Evolutionary conservation across 371 early-diverging fungal species (phyloP).

Genomic region (Apophysomyces elegans): DNA sequence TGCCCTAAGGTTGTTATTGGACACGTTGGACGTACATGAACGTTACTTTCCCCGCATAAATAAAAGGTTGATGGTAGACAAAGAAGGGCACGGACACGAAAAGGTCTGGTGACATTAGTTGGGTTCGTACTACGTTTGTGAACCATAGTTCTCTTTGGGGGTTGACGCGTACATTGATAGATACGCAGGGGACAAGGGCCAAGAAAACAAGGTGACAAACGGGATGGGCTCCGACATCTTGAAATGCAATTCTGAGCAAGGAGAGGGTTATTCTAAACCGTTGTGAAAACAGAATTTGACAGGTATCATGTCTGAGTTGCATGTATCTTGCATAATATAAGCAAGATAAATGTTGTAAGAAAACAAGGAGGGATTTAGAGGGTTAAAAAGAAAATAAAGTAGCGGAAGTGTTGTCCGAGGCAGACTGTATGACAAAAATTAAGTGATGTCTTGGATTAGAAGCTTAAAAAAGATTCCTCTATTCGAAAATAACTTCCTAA

Average conservation of each 20-base stretch:
- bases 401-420: conserved; percentile 9
- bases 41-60: conserved; percentile 5
- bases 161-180: neutral
- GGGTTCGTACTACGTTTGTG: conserved; percentile 2
- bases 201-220: conserved; percentile 8
- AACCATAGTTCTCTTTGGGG: neutral
- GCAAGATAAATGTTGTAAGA: neutral
- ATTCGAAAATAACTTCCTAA: neutral
- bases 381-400: neutral
- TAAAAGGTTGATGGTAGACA: neutral
- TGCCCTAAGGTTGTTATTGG: neutral
- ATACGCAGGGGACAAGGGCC: neutral
- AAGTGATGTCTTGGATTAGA: neutral
- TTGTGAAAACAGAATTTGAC: conserved; percentile 3
- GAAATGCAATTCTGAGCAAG: neutral
- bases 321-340: conserved; percentile 2
- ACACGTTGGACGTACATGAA: neutral
- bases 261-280: neutral
- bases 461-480: neutral
- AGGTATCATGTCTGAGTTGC: conserved; percentile 9
- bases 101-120: neutral
- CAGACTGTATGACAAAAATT: conserved; percentile 3
- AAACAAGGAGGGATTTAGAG: neutral
- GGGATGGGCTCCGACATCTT: conserved; percentile 6
- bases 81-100: conserved; percentile 8